Conservation (phyloP, 352 stramenopile genomes). For the Thalassiosira hispida region DNA sequence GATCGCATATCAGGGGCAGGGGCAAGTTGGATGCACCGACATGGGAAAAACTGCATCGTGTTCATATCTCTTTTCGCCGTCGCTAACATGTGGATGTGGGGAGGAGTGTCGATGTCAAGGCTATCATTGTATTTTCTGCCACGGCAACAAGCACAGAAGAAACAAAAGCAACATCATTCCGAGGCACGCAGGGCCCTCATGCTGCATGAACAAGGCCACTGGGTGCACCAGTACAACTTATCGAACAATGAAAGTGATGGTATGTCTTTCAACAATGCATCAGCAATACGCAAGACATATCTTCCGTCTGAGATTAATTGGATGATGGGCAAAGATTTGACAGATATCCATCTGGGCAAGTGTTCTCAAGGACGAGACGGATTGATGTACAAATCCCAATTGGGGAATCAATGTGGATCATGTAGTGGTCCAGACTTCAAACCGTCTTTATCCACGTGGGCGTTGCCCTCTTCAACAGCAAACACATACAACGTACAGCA, state of each 20-base stretch:
- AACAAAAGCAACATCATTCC: background rate
- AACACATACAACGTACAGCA: background rate
- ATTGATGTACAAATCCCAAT: background rate
- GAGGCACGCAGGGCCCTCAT: background rate
- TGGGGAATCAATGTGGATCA: conserved; percentile 1
- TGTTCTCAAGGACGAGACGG: background rate
- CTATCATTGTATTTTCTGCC: too few relatives aligned
- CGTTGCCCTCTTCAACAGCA: background rate
- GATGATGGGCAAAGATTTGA: background rate
- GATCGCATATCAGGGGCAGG: too few relatives aligned
- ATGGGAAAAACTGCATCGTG: too few relatives aligned
- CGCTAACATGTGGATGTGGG: too few relatives aligned
- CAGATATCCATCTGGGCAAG: background rate
- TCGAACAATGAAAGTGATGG: background rate
- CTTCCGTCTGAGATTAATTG: background rate
- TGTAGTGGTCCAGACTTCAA: background rate
- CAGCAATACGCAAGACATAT: background rate
- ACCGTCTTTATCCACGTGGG: background rate
- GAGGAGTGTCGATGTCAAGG: too few relatives aligned
- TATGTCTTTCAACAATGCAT: background rate
- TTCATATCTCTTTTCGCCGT: too few relatives aligned
- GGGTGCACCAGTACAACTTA: background rate
- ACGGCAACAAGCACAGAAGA: too few relatives aligned
- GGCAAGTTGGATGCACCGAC: too few relatives aligned
- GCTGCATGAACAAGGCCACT: background rate